Evolutionary conservation across 257 asterid species (phyloP), one percentile per base, ranked within the genome.

Genomic region (Capsicum baccatum): DNA sequence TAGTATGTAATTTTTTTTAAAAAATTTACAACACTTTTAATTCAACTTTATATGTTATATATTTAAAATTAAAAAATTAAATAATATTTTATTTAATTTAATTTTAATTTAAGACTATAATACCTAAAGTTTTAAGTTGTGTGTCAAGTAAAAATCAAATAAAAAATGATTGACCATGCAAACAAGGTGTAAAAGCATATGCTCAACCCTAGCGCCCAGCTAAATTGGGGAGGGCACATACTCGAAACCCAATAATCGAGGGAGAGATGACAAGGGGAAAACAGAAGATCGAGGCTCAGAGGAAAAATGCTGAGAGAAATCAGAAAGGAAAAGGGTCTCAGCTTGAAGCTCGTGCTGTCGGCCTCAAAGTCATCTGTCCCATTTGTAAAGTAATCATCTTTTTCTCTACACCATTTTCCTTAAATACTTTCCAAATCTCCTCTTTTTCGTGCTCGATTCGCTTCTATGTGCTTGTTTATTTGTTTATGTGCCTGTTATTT

Each of bases 271-370:
- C 79, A 2, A 69, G 55, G 33, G 79, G 79, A 69, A 69, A 69
- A 26, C 79, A 69, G 42, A 69, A 69, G 55, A 69, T 96, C 86
- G 98, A 94, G 81, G 96, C 99, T 2, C 99, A 96, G 88, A 90
- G 37, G 68, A 91, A 86, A 88, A 94, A 93, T 56, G 95, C 98
- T 0, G 99, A 96, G 89, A 96, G 83, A 91, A 94, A 92, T 86
- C 94, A 92, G 87, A 94, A 89, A 86, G 2, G 83, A 47, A 96
- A 96, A 89, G 98, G 99, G 1, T 94, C 99, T 82, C 98, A 96
- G 91, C 69, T 96, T 83, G 99, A 96, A 83, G 98, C 99, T 52
- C 98, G 98, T 54, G 97, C 98, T 44, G 92, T 85, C 70, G 99
- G 97, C 79, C 97, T 96, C 91, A 93, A 94, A 90, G 92, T 93